Conservation (phyloP, 1,139 yeast genomes). For the Trichomonascaceae sp. region DNA sequence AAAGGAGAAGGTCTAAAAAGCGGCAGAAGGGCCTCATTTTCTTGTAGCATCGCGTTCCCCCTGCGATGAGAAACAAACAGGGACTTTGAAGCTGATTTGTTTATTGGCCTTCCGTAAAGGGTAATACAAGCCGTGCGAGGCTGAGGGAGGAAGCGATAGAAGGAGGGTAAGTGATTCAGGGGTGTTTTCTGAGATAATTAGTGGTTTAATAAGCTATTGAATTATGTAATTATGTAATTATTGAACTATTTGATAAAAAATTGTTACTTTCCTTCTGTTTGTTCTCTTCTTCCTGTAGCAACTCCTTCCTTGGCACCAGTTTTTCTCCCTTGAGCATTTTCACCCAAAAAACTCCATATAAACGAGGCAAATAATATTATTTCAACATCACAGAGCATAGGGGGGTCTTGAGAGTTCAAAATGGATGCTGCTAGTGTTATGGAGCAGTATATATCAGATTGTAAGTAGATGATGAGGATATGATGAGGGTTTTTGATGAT, state of each 20-base stretch:
- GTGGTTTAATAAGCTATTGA: too few species aligned
- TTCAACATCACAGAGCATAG: neutral
- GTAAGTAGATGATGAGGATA: conserved; percentile 21
- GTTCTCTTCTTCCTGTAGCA: neutral
- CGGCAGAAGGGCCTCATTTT: conserved; percentile 22
- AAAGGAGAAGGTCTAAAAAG: conserved; percentile 26
- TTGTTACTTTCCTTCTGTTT: neutral
- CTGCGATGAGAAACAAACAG: neutral
- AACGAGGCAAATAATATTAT: neutral
- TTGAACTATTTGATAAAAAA: too few species aligned
- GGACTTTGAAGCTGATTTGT: neutral
- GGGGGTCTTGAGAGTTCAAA: neutral
- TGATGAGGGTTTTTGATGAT: too few species aligned
- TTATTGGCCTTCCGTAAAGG: neutral
- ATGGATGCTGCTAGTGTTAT: conserved; percentile 76
- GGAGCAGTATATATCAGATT: conserved; percentile 67
- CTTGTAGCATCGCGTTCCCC: conserved; percentile 7
- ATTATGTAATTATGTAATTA: too few species aligned
- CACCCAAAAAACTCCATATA: neutral
- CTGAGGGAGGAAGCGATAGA: neutral
- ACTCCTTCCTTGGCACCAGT: neutral
- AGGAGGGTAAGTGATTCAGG: neutral
- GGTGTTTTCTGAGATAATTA: too few species aligned
- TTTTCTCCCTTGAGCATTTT: neutral
- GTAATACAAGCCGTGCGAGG: neutral